Evolutionary conservation across 805 yeast species (phyloP), one percentile per base, ranked within the genome.

Genomic region (Isabelozyma gotoi): DNA sequence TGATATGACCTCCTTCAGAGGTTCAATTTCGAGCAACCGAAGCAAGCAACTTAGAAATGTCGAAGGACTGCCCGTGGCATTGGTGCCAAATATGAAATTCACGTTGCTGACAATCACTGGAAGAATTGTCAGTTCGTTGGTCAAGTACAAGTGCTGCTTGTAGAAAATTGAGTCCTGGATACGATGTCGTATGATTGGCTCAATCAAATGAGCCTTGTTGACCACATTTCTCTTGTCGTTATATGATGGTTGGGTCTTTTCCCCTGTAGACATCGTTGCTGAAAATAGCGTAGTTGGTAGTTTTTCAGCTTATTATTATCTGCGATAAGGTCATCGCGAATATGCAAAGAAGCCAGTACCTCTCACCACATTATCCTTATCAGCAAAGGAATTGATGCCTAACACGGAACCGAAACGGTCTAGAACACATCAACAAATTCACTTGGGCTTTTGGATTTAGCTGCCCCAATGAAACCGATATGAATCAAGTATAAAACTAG

Each of bases 41-140:
- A 88, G 79, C 27, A 89, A 61, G 36, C 96, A 72, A 56, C 96
- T 83, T n/a, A 88, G 58, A 52, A 88, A 89, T 11, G 82, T 84
- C 14, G 85, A 71, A 0, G 95, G 94, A 47, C 80, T 63, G 24
- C 81, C 80, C 17, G 66, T 68, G 12, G 73, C 66, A 40, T 76
- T 78, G n/a, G 77, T 65, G 0, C 86, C 84, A 0, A 88, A 92
- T 4, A 88, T 61, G 39, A 70, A 69, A 7, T 72, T 48, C 18
- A 71, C 71, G 8, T 68, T 63, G 11, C 56, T 47, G 8, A 56
- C 59, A 3, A 69, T 56, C 12, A 68, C 59, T 4, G 68, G 68
- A 10, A 71, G 48, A 12, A 71, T 52, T 11, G 73, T 62, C 38
- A 63, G 68, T 44, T 71, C 76, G 41, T 71, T 71, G 42, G 76